Evolutionary conservation across 2,329 filamentous ascomycete species (phyloP), one percentile per base, ranked within the genome.

Genomic region (Fusarium tricinctum): DNA sequence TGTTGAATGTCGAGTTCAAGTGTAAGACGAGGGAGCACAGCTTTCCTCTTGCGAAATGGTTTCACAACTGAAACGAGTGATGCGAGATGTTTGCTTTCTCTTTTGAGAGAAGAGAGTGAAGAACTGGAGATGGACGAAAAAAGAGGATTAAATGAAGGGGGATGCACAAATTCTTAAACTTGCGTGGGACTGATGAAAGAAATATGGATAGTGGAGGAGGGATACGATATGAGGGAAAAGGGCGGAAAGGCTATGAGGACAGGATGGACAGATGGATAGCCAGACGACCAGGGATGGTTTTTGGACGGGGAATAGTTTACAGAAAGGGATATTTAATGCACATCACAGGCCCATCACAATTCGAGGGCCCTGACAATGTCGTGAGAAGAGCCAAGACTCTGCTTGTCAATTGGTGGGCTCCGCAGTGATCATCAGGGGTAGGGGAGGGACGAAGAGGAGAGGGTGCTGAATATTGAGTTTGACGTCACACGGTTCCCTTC

Each of bases 11-110:
- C 22, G 32, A 32, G 43, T 43, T 63, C 28, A 23, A 60, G 57
- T 60, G 45, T 43, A 53, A 67, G 47, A 60, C 43, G 56, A 70
- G 70, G 71, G 64, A 73, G 71, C 71, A 63, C 71, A 73, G 71
- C 71, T 74, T 64, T 66, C 66, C 68, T 66, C 39, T 38, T 55
- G 48, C 52, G 48, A 54, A 38, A 44, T 43, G 45, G 71, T 73
- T 65, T 50, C 58, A 73, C 69, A 69, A 47, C 55, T 58, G 71
- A 73, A 70, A 68, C 56, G 69, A 72, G 59, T 45, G 61, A 40
- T 58, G 52, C 45, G 51, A 38, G 43, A 58, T 70, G 63, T 61
- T 67, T 73, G 64, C 55, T 69, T 72, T 54, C 38, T 67, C 52
- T n/a, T 63, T 45, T 22, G 28, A 40, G 42, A 52, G 52, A 28